Conservation (phyloP, 2,329 filamentous ascomycete genomes). For the Diaporthe citrichinensis region DNA sequence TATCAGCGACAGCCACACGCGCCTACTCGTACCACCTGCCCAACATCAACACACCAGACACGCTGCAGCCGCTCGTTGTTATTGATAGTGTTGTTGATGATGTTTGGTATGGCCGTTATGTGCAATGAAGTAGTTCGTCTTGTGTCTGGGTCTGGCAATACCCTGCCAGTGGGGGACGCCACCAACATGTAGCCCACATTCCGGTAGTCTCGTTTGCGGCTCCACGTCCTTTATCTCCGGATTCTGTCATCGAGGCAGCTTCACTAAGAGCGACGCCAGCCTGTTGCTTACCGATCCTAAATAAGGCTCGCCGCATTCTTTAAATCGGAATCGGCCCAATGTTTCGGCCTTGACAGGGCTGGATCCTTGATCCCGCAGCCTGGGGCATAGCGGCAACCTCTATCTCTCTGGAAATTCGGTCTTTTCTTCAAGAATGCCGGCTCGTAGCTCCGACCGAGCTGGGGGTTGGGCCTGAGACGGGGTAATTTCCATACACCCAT, state of each 20-base stretch:
- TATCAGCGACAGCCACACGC: neutral
- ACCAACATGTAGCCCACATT: neutral
- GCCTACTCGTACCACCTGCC: neutral
- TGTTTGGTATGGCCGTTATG: neutral
- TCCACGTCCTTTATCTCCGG: constrained; percentile 19
- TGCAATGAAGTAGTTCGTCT: neutral
- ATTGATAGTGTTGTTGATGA: neutral
- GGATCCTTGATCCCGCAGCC: neutral
- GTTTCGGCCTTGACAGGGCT: constrained; percentile 5
- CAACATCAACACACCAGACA: neutral
- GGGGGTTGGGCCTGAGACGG: neutral
- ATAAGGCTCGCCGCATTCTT: neutral
- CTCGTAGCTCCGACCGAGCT: constrained; percentile 30
- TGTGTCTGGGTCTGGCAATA: neutral
- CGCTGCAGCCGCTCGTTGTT: neutral
- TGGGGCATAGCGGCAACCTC: neutral
- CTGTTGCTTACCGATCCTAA: neutral
- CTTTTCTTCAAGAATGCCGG: neutral
- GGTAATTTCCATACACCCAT: constrained; percentile 14
- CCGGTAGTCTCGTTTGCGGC: neutral
- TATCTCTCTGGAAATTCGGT: neutral
- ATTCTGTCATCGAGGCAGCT: neutral
- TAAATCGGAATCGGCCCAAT: constrained; percentile 2
- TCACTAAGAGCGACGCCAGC: neutral
- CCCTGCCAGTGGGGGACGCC: neutral